Base-by-base conservation (phyloP, 208 protist species). In the Borovskyia barvae region DNA sequence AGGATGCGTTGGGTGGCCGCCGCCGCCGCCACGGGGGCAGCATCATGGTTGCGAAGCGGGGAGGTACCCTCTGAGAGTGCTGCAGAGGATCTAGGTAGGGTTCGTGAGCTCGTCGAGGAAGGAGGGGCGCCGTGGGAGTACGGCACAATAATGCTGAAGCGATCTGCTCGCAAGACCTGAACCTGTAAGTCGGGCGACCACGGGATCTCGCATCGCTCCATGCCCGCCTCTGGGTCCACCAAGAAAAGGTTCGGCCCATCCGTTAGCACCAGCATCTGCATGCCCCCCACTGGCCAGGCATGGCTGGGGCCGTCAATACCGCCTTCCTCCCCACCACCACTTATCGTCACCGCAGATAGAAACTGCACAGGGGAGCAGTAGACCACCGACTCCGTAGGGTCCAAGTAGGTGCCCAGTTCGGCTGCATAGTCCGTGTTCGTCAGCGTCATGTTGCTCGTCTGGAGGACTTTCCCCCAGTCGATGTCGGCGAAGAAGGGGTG, bases 401-500 rank as follows among this genome's bases (percentile, higher is more conserved):
- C 40, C 15, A 94, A 66, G 49, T 76, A 71, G 43, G 67, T 68
- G 3, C 20, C 25, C 58, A 81, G 66, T 53, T 87, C 54, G 22
- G 32, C 26, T 7, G 64, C 72, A 65, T 76, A 82, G 60, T 88
- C 37, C 14, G 60, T 71, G 67, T 73, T 74, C 20, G 29, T 63
- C 2, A 66, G 39, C 28, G 72, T 87, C 33, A 77, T 68, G 49
- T 82, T 91, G 0, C 67, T 66, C 19, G 55, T 72, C 20, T 77
- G 45, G 24, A 77, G 63, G 45, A 90, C 35, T 40, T 39, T 22
- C 14, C 17, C 65, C 87, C 90, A 96, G 63, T 82, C 64, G 32
- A 96, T 77, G 7, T 58, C 70, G 1, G 54, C 46, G 60, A 97
- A 97, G 68, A 97, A 97, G 14, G 79, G 62, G 52, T 97, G 92